Percentiles rank a stretch among this genome's conserved stretches.
Conservation (phyloP, 2,329 filamentous ascomycete genomes). For the Pseudogymnoascus sp. region DNA sequence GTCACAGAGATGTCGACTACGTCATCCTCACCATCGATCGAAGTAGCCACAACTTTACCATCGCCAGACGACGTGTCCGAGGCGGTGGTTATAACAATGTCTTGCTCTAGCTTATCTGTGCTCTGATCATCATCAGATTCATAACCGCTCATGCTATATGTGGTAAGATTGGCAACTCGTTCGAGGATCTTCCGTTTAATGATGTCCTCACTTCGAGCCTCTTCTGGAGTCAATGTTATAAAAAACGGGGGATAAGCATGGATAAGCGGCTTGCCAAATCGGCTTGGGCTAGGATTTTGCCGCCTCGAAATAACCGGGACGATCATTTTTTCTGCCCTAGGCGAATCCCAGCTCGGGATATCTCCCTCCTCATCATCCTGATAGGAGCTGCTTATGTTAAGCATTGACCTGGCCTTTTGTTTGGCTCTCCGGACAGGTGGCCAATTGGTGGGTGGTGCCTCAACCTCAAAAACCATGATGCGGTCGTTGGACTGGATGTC, state of each 20-base stretch:
- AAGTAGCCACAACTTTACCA: slow-evolving; percentile 64
- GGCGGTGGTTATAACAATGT: slow-evolving; percentile 57
- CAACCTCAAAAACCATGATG: slow-evolving; percentile 68
- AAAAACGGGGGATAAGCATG: slow-evolving; percentile 47
- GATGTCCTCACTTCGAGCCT: slow-evolving; percentile 55
- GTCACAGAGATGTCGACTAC: slow-evolving; percentile 86
- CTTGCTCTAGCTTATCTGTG: slow-evolving; percentile 52
- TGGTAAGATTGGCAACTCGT: slow-evolving; percentile 69
- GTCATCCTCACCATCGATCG: slow-evolving; percentile 80
- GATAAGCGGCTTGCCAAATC: slow-evolving; percentile 30
- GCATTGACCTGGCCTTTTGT: slow-evolving; percentile 38
- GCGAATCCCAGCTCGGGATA: slow-evolving; percentile 46
- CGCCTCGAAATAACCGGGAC: slow-evolving; percentile 62
- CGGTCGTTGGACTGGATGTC: slow-evolving; percentile 57
- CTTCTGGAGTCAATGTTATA: slow-evolving; percentile 65
- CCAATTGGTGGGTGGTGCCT: slow-evolving; percentile 70
- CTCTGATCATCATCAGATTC: slow-evolving; percentile 23
- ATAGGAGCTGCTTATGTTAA: slow-evolving; percentile 37
- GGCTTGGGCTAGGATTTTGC: slow-evolving; percentile 25
- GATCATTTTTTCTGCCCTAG: slow-evolving; percentile 56
- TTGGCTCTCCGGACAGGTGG: slow-evolving; percentile 42
- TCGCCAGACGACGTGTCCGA: slow-evolving; percentile 59
- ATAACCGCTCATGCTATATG: slow-evolving; percentile 53
- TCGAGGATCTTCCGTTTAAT: slow-evolving; percentile 75
- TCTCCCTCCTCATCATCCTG: slow-evolving; percentile 39